Conservation (phyloP, 352 stramenopile species). For the Phytopythium sindhum region DNA sequence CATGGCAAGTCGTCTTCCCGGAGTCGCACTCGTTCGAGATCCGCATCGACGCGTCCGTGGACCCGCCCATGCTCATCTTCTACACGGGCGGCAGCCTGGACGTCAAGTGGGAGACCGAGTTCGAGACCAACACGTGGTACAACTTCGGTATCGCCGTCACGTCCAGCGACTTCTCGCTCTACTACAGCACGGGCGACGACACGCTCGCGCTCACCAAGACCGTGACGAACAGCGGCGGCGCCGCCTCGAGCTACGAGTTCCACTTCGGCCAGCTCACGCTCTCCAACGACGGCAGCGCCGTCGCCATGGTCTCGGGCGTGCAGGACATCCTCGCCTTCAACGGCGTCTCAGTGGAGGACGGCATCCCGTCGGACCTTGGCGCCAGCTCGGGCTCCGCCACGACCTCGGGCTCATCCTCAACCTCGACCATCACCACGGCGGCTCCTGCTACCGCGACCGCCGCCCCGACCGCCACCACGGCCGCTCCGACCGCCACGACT, state of each 20-base stretch:
- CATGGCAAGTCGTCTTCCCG: conserved; percentile 58
- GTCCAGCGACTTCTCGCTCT: conserved; percentile 35
- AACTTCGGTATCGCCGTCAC: conserved; percentile 62
- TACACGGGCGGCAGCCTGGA: conserved; percentile 41
- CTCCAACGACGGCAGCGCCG: conserved; percentile 47
- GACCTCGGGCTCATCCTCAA: background rate
- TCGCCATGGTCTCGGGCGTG: conserved; percentile 36
- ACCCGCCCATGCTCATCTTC: conserved; percentile 52
- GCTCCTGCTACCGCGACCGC: conserved; percentile 13
- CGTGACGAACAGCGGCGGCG: conserved; percentile 19
- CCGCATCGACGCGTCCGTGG: conserved; percentile 47
- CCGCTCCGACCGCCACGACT: conserved; percentile 8
- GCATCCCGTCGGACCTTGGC: conserved; percentile 27
- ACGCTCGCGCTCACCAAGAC: conserved; percentile 39
- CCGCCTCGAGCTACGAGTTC: conserved; percentile 47
- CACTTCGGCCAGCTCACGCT: conserved; percentile 68
- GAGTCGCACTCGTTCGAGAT: conserved; percentile 65
- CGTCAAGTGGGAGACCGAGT: conserved; percentile 51
- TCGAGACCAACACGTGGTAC: conserved; percentile 56
- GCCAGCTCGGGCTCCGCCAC: conserved; percentile 13
- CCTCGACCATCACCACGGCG: background rate
- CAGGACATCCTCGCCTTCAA: conserved; percentile 68
- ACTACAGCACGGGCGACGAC: conserved; percentile 48
- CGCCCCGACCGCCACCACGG: conserved; percentile 9
- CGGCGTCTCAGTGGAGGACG: conserved; percentile 53